Conservation (phyloP, 140 eudicot genomes). For the Anethum foeniculum region DNA sequence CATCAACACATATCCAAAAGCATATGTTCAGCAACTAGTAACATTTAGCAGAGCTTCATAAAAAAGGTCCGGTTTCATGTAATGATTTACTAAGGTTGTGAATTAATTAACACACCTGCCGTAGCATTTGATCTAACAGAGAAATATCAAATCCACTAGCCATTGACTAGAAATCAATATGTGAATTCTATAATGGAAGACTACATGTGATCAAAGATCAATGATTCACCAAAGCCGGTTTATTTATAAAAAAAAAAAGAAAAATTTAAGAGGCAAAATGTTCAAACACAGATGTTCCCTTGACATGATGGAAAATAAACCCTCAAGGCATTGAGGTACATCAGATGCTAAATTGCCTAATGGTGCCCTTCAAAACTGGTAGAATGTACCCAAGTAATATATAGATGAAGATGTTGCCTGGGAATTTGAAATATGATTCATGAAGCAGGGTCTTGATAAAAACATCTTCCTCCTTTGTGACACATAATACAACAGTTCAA, state of each 20-base stretch:
- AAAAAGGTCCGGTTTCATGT: neutral
- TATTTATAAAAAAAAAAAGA: neutral
- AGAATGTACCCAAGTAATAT: neutral
- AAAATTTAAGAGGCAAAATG: neutral
- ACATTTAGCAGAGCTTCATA: neutral
- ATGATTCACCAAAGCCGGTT: neutral
- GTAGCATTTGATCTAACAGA: conserved; percentile 1
- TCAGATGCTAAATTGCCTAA: neutral
- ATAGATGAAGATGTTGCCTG: neutral
- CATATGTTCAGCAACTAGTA: no score
- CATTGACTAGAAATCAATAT: neutral
- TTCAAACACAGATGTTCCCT: neutral
- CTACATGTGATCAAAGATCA: neutral
- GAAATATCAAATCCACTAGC: neutral
- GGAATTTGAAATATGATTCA: neutral
- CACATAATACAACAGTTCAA: no score
- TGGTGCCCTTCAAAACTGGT: neutral
- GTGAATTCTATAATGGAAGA: neutral
- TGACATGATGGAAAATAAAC: neutral
- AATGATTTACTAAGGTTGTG: no score
- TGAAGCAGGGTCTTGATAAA: neutral
- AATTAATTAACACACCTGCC: neutral
- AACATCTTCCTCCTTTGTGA: no score
- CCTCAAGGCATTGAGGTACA: neutral
- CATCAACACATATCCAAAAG: neutral